These are phyloP conservation scores for Polysphondylium violaceum DNA, from an alignment of 78 protist species.

Conservation along the genomic window DNA sequence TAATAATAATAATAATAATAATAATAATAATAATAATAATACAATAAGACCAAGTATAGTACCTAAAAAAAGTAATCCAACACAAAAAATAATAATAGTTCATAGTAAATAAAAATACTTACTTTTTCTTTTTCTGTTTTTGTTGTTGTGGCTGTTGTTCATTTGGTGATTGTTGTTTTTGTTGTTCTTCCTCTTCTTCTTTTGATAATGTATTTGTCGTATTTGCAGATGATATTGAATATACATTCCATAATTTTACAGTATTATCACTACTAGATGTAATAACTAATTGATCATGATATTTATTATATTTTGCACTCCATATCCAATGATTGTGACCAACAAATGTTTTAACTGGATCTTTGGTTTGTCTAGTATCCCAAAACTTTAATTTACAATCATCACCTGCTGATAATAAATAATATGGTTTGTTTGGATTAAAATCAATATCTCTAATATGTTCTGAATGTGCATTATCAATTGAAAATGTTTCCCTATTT, in stretches of 20 bases:
- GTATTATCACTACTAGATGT: conserved; percentile 72
- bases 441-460: conserved; percentile 75
- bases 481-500: conserved; percentile 54
- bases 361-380: conserved; percentile 69
- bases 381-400: conserved; percentile 77
- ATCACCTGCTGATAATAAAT: conserved; percentile 75
- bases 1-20: too few species aligned
- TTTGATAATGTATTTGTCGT: neutral
- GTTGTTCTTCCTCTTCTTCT: neutral
- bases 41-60: too few species aligned
- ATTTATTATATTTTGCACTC: conserved; percentile 69
- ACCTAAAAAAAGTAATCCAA: neutral
- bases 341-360: conserved; percentile 49
- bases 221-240: conserved; percentile 50
- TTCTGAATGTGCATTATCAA: conserved; percentile 76
- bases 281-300: conserved; percentile 75
- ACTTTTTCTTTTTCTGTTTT: conserved; percentile 53
- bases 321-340: conserved; percentile 84
- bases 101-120: too few species aligned
- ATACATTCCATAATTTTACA: conserved; percentile 74
- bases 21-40: too few species aligned
- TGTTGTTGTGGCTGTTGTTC: conserved; percentile 12
- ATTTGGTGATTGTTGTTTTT: neutral
- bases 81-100: too few species aligned
- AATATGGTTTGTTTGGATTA: conserved; percentile 75